phyloP scores from a whole-genome alignment of 768 basidiomycete species.

The Mycena galopus region DNA sequence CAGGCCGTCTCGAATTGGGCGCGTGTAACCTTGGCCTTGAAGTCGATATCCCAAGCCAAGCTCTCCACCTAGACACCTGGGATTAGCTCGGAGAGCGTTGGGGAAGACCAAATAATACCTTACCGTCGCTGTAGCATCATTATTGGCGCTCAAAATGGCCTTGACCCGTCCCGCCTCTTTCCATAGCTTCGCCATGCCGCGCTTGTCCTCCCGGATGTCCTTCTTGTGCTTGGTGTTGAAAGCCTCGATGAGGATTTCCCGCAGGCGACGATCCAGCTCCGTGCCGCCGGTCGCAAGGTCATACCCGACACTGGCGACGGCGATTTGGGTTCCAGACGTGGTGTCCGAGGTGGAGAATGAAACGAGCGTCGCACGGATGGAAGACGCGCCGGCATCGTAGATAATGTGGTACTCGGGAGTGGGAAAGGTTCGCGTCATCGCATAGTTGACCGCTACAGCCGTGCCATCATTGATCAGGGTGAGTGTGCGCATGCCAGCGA shows the following conservation, averaged over 20 bases:
- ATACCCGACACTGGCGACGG: slow-evolving; percentile 86
- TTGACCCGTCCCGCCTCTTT: slow-evolving; percentile 95
- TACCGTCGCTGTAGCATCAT: slow-evolving; percentile 80
- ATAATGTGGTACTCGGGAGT: slow-evolving; percentile 88
- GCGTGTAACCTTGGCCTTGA: slow-evolving; percentile 82
- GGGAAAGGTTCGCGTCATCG: slow-evolving; percentile 93
- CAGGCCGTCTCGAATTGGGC: slow-evolving; percentile 84
- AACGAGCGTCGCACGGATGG: slow-evolving; percentile 83
- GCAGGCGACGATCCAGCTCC: slow-evolving; percentile 86
- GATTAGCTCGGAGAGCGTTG: slow-evolving; percentile 16
- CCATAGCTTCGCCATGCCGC: slow-evolving; percentile 93
- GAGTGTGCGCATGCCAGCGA: slow-evolving; percentile 87
- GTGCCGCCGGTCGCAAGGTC: slow-evolving; percentile 83
- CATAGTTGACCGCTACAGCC: slow-evolving; percentile 97
- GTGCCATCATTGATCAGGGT: slow-evolving; percentile 94
- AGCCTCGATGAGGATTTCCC: slow-evolving; percentile 81
- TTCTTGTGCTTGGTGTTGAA: slow-evolving; percentile 81
- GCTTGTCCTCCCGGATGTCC: slow-evolving; percentile 78
- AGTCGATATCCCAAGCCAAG: slow-evolving; percentile 91
- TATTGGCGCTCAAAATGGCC: slow-evolving; percentile 92
- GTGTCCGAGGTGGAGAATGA: slow-evolving; percentile 69
- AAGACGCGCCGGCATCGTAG: slow-evolving; percentile 93
- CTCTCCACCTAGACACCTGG: slow-evolving; percentile 77
- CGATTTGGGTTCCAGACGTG: slow-evolving; percentile 77
- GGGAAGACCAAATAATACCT: slow-evolving; percentile 40